phyloP scores from a whole-genome alignment of 2,329 filamentous ascomycete genomes.

The Colletotrichum cuscutae region DNA sequence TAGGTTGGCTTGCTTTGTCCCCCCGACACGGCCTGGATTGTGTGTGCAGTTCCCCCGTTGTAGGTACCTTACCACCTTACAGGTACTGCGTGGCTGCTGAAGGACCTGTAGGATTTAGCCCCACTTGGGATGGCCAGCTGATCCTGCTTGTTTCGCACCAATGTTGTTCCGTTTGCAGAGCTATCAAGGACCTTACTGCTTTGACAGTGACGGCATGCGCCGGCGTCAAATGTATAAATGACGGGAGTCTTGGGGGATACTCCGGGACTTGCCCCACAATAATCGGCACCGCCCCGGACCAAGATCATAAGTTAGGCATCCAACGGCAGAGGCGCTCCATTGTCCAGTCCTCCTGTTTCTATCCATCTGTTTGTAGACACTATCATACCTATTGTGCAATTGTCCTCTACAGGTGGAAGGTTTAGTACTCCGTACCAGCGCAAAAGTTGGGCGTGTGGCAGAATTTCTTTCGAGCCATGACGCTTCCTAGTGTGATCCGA shows the following conservation, averaged over 20 bases:
- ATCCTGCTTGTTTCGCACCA: slow-evolving; percentile 29
- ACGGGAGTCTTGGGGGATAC: neutral
- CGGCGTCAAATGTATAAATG: slow-evolving; percentile 6
- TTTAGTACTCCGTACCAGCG: too few relatives aligned
- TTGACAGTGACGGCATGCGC: neutral
- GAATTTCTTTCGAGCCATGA: neutral
- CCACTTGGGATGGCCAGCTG: slow-evolving; percentile 29
- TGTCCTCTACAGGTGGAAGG: too few relatives aligned
- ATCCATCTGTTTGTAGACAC: too few relatives aligned
- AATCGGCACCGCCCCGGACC: slow-evolving; percentile 1
- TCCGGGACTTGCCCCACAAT: neutral
- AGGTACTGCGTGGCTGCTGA: neutral
- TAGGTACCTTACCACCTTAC: neutral
- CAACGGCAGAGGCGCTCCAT: neutral
- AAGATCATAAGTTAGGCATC: neutral
- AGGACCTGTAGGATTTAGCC: neutral
- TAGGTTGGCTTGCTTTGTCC: neutral
- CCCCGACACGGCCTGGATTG: slow-evolving; percentile 1
- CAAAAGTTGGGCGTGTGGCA: neutral
- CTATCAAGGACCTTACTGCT: neutral
- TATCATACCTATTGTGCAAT: too few relatives aligned
- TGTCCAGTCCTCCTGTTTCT: neutral
- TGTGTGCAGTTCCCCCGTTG: slow-evolving; percentile 13
- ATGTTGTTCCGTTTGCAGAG: slow-evolving; percentile 21
- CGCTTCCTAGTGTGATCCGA: neutral